Percentiles rank a stretch among this genome's conserved stretches.
Evolutionary conservation across 805 yeast genomes (phyloP).

Genomic region (Candida sphagnicola): DNA sequence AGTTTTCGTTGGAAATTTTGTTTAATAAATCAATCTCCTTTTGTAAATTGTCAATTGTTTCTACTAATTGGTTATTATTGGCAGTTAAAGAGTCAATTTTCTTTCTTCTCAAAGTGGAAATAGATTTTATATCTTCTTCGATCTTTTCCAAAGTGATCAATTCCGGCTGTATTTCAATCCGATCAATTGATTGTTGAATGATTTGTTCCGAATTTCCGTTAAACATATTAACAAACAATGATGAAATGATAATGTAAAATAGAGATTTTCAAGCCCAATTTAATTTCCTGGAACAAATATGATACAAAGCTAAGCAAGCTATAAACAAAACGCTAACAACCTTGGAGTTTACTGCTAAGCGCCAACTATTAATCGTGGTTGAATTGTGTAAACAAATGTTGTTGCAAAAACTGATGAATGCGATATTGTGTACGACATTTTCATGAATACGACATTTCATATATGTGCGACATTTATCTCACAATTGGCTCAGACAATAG

Average conservation of each 20-base stretch:
- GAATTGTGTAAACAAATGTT: too few species aligned
- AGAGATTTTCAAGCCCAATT: too few species aligned
- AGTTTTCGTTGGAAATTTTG: constrained; percentile 17
- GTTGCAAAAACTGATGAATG: too few species aligned
- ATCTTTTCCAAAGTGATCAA: constrained; percentile 42
- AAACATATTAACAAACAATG: neutral
- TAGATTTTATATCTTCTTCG: constrained; percentile 29
- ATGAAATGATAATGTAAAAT: too few species aligned
- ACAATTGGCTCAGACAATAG: too few species aligned
- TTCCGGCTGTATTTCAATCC: constrained; percentile 48
- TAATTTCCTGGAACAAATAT: neutral
- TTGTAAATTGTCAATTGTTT: constrained; percentile 9
- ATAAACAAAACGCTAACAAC: too few species aligned
- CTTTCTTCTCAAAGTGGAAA: constrained; percentile 24
- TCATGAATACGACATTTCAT: too few species aligned
- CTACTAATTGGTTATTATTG: constrained; percentile 7
- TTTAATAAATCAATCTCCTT: constrained; percentile 16
- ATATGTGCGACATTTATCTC: neutral
- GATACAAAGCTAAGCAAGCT: too few species aligned
- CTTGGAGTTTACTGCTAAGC: too few species aligned
- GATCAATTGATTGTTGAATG: constrained; percentile 8
- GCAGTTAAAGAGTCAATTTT: constrained; percentile 13
- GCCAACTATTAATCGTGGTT: too few species aligned
- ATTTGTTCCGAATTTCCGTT: constrained; percentile 6
- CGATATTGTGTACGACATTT: neutral